Conservation (phyloP, 2,329 filamentous ascomycete genomes). For the Cryoendolithus antarcticus region DNA sequence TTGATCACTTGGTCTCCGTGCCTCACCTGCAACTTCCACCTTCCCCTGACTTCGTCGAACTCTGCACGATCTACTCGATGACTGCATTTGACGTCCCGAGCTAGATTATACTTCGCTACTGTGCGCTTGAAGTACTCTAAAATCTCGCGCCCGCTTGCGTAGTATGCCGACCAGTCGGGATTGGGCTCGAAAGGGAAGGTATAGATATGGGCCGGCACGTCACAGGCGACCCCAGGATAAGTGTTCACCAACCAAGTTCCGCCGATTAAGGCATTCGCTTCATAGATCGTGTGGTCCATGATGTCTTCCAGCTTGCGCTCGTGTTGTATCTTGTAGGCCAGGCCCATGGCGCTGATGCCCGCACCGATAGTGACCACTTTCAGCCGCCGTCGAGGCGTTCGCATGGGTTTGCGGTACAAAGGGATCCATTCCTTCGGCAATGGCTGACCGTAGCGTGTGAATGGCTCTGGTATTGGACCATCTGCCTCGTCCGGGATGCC, state of each 20-base stretch:
- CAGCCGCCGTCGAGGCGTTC: conserved; percentile 17
- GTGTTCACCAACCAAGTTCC: conserved; percentile 30
- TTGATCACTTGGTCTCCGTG: conserved; percentile 14
- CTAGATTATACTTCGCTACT: conserved; percentile 28
- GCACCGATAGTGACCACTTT: conserved; percentile 22
- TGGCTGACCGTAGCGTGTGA: conserved; percentile 15
- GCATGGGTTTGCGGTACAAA: conserved; percentile 20
- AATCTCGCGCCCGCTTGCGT: conserved; percentile 29
- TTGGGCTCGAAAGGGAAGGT: conserved; percentile 32
- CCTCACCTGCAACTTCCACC: conserved; percentile 26
- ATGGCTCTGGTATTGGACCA: conserved; percentile 12
- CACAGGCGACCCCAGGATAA: conserved; percentile 32
- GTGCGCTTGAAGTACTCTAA: conserved; percentile 28
- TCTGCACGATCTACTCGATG: conserved; percentile 24
- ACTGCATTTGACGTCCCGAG: conserved; percentile 26
- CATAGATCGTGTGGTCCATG: conserved; percentile 31
- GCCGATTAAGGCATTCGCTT: conserved; percentile 28
- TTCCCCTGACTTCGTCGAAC: conserved; percentile 25
- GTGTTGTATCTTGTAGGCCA: conserved; percentile 31
- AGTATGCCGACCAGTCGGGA: conserved; percentile 31
- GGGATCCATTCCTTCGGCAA: conserved; percentile 20
- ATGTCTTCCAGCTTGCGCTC: conserved; percentile 22
- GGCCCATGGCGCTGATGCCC: conserved; percentile 25
- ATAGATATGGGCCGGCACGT: conserved; percentile 29
- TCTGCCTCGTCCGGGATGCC: conserved; percentile 13